A percentile compares a stretch with the other conserved stretches of the same genome.
phyloP scores from a whole-genome alignment of 2,329 filamentous ascomycete species.

The Arthrobotrys musiformis region DNA sequence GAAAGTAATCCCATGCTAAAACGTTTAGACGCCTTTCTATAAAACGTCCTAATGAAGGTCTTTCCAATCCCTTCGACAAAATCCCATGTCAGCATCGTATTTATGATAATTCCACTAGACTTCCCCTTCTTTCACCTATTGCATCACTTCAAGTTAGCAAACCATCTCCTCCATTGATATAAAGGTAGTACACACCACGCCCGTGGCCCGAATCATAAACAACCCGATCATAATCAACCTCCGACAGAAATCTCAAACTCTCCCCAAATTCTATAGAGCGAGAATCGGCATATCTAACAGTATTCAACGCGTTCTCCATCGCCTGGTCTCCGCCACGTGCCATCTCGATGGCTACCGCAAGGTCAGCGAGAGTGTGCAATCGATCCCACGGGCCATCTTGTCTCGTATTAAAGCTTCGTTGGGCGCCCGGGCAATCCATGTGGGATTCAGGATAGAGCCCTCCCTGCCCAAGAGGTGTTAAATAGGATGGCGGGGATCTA shows the following conservation, averaged over 20 bases:
- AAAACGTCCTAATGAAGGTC: no score
- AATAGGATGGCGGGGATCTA: background rate
- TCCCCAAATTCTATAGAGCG: conserved; percentile 3
- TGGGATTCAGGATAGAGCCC: background rate
- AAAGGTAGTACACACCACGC: no score
- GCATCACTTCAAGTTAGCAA: no score
- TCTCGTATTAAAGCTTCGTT: background rate
- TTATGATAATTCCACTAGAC: no score
- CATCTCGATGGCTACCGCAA: conserved; percentile 15
- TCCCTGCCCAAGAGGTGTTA: no score
- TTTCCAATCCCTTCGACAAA: no score
- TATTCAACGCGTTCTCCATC: background rate
- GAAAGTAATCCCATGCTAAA: no score
- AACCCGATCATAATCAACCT: background rate
- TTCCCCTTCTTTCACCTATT: no score
- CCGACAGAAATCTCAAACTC: background rate
- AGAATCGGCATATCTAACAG: background rate
- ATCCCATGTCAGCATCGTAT: no score
- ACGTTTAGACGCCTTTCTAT: no score
- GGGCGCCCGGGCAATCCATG: background rate
- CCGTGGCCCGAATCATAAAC: background rate
- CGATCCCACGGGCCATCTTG: conserved; percentile 9
- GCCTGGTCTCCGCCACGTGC: background rate
- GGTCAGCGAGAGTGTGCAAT: conserved; percentile 21
- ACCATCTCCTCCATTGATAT: no score